Conservation (phyloP, 805 yeast genomes). For the Nakazawaea anatomiae region DNA sequence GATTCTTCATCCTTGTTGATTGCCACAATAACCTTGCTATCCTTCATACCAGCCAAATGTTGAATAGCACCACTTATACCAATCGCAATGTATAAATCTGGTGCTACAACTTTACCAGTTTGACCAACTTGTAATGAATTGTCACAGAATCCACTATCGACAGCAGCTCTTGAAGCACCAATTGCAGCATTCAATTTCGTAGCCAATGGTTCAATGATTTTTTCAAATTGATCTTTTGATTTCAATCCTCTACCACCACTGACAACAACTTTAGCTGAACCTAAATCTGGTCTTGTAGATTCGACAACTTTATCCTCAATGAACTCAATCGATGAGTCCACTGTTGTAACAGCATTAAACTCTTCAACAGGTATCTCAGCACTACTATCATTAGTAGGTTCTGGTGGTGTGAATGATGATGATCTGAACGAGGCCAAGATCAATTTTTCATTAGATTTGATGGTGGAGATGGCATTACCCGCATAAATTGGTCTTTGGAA, state of each 20-base stretch:
- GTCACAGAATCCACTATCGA: constrained; percentile 92
- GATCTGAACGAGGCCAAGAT: constrained; percentile 76
- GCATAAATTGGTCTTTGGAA: constrained; percentile 95
- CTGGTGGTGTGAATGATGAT: constrained; percentile 62
- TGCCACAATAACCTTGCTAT: constrained; percentile 88
- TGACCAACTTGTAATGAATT: constrained; percentile 97
- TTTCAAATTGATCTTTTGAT: constrained; percentile 80
- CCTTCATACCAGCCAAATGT: constrained; percentile 98
- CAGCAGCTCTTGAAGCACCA: constrained; percentile 98
- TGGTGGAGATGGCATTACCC: constrained; percentile 86
- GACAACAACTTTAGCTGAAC: constrained; percentile 74
- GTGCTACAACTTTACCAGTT: constrained; percentile 97
- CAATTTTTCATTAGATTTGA: constrained; percentile 59
- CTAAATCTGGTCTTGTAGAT: constrained; percentile 87
- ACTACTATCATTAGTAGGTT: constrained; percentile 28
- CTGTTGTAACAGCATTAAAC: constrained; percentile 30
- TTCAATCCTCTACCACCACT: constrained; percentile 95
- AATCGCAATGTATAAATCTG: constrained; percentile 86
- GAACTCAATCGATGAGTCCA: constrained; percentile 47
- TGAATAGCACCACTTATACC: constrained; percentile 98
- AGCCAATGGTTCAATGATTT: constrained; percentile 76
- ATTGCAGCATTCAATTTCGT: constrained; percentile 82
- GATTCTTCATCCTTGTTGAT: constrained; percentile 93
- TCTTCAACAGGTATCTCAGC: constrained; percentile 40
- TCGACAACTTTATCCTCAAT: constrained; percentile 69